Conservation (phyloP, 2,329 filamentous ascomycete genomes). For the Chaetomium globosum region DNA sequence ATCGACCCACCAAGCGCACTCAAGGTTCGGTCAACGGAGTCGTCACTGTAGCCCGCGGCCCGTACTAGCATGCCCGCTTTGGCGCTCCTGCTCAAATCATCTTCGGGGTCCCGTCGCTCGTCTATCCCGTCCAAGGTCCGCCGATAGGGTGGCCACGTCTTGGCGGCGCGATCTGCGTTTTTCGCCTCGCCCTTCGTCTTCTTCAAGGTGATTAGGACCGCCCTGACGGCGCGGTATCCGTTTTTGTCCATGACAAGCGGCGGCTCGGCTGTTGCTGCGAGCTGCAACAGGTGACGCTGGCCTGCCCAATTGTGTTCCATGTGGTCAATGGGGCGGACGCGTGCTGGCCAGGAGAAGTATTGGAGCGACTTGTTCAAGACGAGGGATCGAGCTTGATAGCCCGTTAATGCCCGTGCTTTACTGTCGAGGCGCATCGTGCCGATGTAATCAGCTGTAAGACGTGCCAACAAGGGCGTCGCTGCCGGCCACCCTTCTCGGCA, state of each 20-base stretch:
- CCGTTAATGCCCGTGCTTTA: conserved; percentile 22
- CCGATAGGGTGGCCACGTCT: conserved; percentile 64
- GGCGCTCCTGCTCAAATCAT: conserved; percentile 57
- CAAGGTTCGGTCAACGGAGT: conserved; percentile 52
- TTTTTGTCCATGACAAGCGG: conserved; percentile 54
- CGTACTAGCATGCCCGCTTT: conserved; percentile 57
- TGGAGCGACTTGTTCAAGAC: conserved; percentile 49
- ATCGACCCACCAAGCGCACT: conserved; percentile 57
- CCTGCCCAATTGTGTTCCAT: conserved; percentile 60
- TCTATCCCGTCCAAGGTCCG: conserved; percentile 62
- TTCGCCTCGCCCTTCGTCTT: conserved; percentile 56
- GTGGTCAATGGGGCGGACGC: conserved; percentile 40
- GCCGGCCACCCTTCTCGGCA: conserved; percentile 40
- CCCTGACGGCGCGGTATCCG: conserved; percentile 59
- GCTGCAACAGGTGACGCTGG: conserved; percentile 55
- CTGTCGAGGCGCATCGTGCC: conserved; percentile 26
- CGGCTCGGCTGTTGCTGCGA: conserved; percentile 53
- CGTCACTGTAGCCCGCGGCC: conserved; percentile 58
- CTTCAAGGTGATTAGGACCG: conserved; percentile 55
- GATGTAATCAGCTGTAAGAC: conserved; percentile 38
- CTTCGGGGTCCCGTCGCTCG: conserved; percentile 54
- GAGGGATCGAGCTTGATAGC: conserved; percentile 40
- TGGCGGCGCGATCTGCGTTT: conserved; percentile 52
- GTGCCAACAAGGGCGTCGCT: conserved; percentile 39
- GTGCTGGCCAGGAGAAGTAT: conserved; percentile 44